phyloP scores from a whole-genome alignment of 495 filamentous ascomycete genomes.

The Aspergillus leporis region DNA sequence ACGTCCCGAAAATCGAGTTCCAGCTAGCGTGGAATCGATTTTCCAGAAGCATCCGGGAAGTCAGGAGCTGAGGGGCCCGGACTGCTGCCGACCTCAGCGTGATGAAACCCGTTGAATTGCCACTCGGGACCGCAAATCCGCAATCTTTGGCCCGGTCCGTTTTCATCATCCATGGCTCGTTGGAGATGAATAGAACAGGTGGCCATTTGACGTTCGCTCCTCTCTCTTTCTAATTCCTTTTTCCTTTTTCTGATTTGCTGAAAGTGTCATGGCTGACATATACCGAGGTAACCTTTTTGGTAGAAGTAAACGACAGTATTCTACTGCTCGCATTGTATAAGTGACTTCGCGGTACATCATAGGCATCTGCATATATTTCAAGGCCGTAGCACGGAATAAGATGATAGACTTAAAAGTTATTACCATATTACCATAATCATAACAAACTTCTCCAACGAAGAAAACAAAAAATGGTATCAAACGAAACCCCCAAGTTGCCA shows the following conservation, averaged over 20 bases:
- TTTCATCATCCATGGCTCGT: conserved; percentile 17
- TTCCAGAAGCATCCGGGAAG: conserved; percentile 1
- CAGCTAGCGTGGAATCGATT: background rate
- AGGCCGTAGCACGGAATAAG: too few relatives aligned
- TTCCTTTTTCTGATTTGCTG: background rate
- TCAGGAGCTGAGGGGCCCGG: background rate
- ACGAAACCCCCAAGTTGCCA: background rate
- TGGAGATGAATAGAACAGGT: conserved; percentile 8
- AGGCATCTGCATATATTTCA: background rate
- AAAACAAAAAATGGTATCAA: conserved; percentile 9
- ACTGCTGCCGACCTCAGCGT: background rate
- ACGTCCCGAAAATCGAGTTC: background rate
- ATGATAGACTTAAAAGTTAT: background rate
- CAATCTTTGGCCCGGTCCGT: conserved; percentile 9
- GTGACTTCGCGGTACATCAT: background rate
- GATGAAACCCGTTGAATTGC: conserved; percentile 3
- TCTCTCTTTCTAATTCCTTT: background rate
- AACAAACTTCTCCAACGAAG: background rate
- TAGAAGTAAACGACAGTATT: background rate
- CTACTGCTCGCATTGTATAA: background rate
- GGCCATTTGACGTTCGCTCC: background rate
- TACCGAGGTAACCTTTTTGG: background rate
- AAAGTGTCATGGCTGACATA: background rate
- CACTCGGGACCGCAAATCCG: conserved; percentile 8
- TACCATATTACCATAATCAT: background rate